A percentile compares a stretch with the other conserved stretches of the same genome.
These are phyloP conservation scores for Botryococcus braunii DNA, from an alignment of 163 green algal genomes.

Conservation along the genomic window DNA sequence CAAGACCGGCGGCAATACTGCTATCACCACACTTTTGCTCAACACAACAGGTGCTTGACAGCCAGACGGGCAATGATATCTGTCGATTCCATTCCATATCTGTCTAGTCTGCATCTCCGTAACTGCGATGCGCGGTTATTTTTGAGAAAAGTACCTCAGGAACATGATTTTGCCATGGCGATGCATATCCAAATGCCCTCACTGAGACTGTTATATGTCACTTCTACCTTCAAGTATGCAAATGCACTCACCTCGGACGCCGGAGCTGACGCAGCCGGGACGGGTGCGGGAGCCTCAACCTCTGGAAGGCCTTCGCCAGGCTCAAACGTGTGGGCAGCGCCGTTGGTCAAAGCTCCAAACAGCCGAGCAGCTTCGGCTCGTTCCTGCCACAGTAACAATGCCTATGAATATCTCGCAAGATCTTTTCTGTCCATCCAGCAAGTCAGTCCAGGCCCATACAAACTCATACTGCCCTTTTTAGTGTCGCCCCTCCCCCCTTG, in stretches of 20 bases:
- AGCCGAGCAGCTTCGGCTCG: slow-evolving; percentile 48
- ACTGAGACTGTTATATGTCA: slow-evolving; percentile 71
- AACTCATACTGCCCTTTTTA: too few relatives aligned
- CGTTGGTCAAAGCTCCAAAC: slow-evolving; percentile 30
- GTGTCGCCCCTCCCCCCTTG: too few relatives aligned
- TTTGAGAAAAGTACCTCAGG: background rate
- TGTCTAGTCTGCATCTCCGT: background rate
- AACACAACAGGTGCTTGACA: too few relatives aligned
- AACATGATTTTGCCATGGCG: slow-evolving; percentile 33
- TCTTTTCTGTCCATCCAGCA: too few relatives aligned
- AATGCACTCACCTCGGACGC: slow-evolving; percentile 13
- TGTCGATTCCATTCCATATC: background rate
- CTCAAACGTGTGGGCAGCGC: slow-evolving; percentile 73
- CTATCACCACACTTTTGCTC: too few relatives aligned
- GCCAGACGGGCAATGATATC: too few relatives aligned
- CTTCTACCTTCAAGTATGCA: slow-evolving; percentile 12
- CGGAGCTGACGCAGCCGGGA: slow-evolving; percentile 11
- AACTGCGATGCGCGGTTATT: background rate
- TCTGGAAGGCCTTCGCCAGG: slow-evolving; percentile 64
- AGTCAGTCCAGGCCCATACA: too few relatives aligned
- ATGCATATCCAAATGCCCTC: too few relatives aligned
- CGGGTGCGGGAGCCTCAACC: slow-evolving; percentile 16
- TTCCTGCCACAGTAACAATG: slow-evolving; percentile 60
- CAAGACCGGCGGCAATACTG: too few relatives aligned
- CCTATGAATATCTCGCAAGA: too few relatives aligned